Conservation (phyloP, 148 eudicot genomes). For the Cornus suecica region DNA sequence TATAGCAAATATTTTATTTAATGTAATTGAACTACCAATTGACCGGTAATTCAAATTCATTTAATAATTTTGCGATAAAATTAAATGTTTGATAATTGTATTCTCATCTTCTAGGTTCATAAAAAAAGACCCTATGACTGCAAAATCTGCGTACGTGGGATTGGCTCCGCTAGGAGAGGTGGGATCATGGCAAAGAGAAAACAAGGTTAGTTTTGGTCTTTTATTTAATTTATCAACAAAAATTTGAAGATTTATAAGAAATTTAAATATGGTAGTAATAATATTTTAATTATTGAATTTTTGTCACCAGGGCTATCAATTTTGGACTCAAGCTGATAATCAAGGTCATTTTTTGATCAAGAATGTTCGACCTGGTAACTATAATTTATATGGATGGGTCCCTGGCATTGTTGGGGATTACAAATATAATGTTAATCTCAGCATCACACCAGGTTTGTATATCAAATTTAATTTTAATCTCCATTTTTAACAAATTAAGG, state of each 20-base stretch:
- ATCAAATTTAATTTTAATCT: background rate
- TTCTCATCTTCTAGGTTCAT: conserved; percentile 17
- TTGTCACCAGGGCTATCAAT: conserved; percentile 66
- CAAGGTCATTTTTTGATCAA: conserved; percentile 40
- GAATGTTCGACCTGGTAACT: conserved; percentile 36
- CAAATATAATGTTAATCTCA: conserved; percentile 24
- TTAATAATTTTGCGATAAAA: background rate
- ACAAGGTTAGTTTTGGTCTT: conserved; percentile 36
- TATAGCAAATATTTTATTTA: no score
- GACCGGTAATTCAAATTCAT: no score
- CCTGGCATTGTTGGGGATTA: conserved; percentile 64
- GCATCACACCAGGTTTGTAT: conserved; percentile 42
- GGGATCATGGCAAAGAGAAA: conserved; percentile 64
- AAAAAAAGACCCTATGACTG: conserved; percentile 20
- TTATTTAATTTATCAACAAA: background rate
- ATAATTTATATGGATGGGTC: conserved; percentile 47
- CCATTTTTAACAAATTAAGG: background rate
- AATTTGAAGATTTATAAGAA: background rate
- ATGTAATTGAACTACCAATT: no score
- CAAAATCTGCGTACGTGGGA: conserved; percentile 56
- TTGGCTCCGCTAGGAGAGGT: conserved; percentile 50
- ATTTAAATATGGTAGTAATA: background rate
- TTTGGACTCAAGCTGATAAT: conserved; percentile 48
- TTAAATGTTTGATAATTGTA: background rate
- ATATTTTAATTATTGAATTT: background rate